Evolutionary conservation across 306 rosid species (phyloP).

Genomic region (Morella rubra): DNA sequence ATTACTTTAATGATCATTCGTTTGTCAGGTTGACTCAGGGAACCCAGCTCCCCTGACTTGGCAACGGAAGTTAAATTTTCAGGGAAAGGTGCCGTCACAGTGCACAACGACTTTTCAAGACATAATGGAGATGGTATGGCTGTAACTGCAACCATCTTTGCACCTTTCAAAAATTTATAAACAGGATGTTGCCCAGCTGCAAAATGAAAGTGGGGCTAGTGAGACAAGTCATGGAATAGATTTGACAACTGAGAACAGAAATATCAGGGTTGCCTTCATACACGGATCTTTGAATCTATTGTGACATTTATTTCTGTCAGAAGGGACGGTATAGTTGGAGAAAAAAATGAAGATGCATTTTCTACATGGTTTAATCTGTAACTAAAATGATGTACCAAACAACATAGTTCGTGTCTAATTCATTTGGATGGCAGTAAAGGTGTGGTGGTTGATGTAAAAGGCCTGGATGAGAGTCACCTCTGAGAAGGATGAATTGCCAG

Average conservation of each 20-base stretch:
- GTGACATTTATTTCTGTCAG: not conserved
- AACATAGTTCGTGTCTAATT: not conserved
- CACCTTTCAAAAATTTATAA: not conserved
- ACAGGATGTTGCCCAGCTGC: not conserved
- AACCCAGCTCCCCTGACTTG: conserved; percentile 66
- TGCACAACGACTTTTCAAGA: conserved; percentile 54
- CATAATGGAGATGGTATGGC: conserved; percentile 63
- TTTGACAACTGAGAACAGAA: not conserved
- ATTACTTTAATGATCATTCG: not conserved
- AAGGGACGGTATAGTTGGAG: not conserved
- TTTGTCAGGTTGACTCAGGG: conserved; percentile 56
- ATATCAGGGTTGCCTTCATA: not conserved
- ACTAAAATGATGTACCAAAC: not conserved
- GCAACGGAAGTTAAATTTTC: conserved; percentile 64
- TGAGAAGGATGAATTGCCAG: not conserved
- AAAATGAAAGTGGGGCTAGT: not conserved
- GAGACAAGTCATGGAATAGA: not conserved
- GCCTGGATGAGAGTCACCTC: not conserved
- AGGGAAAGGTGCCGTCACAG: conserved; percentile 30
- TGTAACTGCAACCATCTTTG: not conserved
- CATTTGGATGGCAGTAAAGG: not conserved
- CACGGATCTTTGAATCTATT: not conserved
- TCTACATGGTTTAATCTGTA: not conserved
- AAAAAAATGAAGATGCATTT: not conserved
- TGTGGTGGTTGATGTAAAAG: not conserved